Base-by-base conservation (phyloP, 208 protist genomes). In the Novymonas esmeraldas region DNA sequence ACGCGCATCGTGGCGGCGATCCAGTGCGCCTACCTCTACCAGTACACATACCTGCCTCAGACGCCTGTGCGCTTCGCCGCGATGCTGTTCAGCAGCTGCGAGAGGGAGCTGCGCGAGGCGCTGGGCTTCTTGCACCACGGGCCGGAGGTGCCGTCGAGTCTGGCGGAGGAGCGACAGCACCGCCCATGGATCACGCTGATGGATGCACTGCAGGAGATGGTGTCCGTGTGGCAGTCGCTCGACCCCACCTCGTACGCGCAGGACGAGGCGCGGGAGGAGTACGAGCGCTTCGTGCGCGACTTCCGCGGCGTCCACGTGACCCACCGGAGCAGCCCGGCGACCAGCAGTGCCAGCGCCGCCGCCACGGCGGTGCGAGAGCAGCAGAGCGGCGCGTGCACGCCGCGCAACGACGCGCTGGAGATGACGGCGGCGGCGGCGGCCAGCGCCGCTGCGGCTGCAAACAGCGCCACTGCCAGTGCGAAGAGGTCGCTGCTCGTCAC, bases 1-100 rank as follows among this genome's bases (percentile, higher is more conserved):
- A 55, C 84, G 2, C 85, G 85, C 46, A 81, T 78, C 10, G 85
- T 92, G 4, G 85, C 82, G 4, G 85, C 85, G 16, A 72, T 85
- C 28, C 64, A 87, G 42, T 84, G 81, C 59, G 89, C 74, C 13
- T 90, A 95, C 70, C 56, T 88, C 26, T 95, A 92, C 70, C 79
- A 85, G 68, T 92, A 82, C 64, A 67, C 62, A 31, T 95, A 95
- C 76, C 59, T 95, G 34, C 76, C 66, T 38, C 70, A 76, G 63
- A 92, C 71, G 26, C 89, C 89, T 11, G 76, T 82, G 56, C 62
- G 74, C 64, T 82, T 94, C 42, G 79, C 88, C 26, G 64, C 81
- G 13, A 54, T 46, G 33, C 46, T 86, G 18, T 67, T 90, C 18
- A 52, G 64, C 18, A 70, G 52, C 33, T 75, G 77, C 66, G 61